A percentile compares a stretch with the other conserved stretches of the same genome.
Evolutionary conservation across 331 rosid genomes (phyloP).

Genomic region (Rosa hybrid): DNA sequence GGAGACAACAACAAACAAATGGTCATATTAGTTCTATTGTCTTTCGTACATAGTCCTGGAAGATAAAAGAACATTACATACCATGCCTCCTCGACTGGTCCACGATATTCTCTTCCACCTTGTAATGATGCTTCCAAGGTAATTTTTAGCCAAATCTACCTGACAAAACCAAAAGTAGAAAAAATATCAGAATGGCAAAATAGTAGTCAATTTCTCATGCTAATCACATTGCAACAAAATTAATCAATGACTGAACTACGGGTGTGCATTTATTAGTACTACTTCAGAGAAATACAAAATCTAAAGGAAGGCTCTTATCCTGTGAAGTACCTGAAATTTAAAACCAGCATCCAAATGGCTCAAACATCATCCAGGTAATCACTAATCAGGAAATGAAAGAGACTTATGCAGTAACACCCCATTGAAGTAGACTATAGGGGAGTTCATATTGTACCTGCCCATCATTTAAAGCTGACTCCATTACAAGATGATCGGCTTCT

Average conservation of each 20-base stretch:
- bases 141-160: slow-evolving; percentile 58
- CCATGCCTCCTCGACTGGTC: slow-evolving; percentile 91
- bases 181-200: neutral
- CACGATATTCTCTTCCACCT: slow-evolving; percentile 78
- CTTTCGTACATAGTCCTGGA: neutral
- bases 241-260: too few relatives aligned
- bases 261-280: neutral
- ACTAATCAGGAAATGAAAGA: slow-evolving; percentile 1
- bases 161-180: slow-evolving; percentile 29
- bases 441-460: slow-evolving; percentile 54
- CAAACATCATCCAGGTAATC: slow-evolving; percentile 5
- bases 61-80: slow-evolving; percentile 31
- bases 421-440: neutral
- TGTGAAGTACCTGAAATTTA: neutral
- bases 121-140: slow-evolving; percentile 40
- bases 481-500: slow-evolving; percentile 90
- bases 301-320: neutral
- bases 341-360: slow-evolving; percentile 1
- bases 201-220: neutral
- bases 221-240: slow-evolving; percentile 1
- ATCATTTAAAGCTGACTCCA: slow-evolving; percentile 78
- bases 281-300: neutral
- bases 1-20: neutral
- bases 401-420: neutral
- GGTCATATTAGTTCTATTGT: neutral